phyloP scores from a whole-genome alignment of 176 grass and related monocot species.

The Rhipidocladum racemiflorum region DNA sequence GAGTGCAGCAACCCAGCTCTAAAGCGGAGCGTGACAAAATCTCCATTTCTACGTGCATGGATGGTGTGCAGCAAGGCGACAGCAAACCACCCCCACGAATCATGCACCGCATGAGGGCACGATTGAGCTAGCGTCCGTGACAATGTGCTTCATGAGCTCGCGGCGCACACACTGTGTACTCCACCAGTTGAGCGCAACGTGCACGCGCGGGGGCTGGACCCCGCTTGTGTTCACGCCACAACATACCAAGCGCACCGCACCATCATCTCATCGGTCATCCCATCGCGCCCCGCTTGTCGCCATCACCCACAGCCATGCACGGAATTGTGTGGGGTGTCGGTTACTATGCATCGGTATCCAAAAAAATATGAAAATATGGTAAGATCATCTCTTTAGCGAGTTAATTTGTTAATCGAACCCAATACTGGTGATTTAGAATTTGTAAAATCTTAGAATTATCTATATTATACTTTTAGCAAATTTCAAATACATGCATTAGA shows the following conservation, averaged over 20 bases:
- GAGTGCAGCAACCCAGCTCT: background rate
- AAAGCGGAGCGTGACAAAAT: background rate
- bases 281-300: background rate
- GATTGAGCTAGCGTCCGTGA: background rate
- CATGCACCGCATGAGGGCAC: background rate
- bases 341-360: too few species aligned
- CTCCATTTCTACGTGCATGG: background rate
- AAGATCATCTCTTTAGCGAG: too few species aligned
- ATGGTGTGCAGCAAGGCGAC: too few species aligned
- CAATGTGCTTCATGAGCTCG: too few species aligned
- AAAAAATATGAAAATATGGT: too few species aligned
- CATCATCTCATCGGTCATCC: background rate
- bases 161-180: background rate
- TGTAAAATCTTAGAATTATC: too few species aligned
- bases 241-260: background rate
- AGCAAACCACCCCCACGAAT: background rate
- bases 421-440: too few species aligned
- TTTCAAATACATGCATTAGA: too few species aligned
- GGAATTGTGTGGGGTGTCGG: too few species aligned
- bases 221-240: background rate
- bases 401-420: too few species aligned
- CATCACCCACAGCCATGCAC: background rate
- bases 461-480: too few species aligned
- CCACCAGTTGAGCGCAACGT: background rate
- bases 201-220: background rate